Evolutionary conservation across 2,329 filamentous ascomycete genomes (phyloP).

Genomic region (Clonostachys byssicola): DNA sequence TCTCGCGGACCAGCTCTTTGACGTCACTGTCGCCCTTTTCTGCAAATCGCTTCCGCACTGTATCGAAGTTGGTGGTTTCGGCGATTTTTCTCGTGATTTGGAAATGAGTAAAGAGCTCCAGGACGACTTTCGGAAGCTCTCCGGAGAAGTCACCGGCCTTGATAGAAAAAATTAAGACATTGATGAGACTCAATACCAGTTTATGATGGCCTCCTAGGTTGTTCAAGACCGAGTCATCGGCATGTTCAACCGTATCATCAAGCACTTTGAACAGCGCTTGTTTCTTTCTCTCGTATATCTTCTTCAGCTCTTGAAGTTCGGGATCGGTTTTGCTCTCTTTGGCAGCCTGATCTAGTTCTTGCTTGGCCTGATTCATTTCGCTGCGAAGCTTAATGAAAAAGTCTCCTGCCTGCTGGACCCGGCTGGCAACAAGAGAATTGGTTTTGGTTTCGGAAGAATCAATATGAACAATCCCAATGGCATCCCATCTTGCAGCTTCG

Average conservation of each 20-base stretch:
- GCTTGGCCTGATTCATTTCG: slow-evolving; percentile 41
- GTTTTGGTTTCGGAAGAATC: slow-evolving; percentile 31
- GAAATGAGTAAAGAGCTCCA: slow-evolving; percentile 57
- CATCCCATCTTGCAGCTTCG: slow-evolving; percentile 49
- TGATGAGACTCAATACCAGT: slow-evolving; percentile 49
- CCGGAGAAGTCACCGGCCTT: slow-evolving; percentile 47
- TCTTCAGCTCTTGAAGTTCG: slow-evolving; percentile 29
- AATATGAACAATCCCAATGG: slow-evolving; percentile 43
- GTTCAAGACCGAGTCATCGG: slow-evolving; percentile 50
- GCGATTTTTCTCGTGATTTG: slow-evolving; percentile 58
- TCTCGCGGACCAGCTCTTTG: slow-evolving; percentile 55
- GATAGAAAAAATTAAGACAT: slow-evolving; percentile 49
- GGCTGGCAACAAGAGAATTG: slow-evolving; percentile 33
- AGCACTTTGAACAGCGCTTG: slow-evolving; percentile 45
- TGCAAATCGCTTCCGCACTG: slow-evolving; percentile 57
- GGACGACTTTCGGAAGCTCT: slow-evolving; percentile 48
- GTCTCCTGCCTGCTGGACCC: slow-evolving; percentile 47
- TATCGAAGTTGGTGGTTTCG: slow-evolving; percentile 62
- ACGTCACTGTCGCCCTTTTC: slow-evolving; percentile 63
- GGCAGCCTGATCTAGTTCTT: slow-evolving; percentile 34
- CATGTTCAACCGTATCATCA: slow-evolving; percentile 48
- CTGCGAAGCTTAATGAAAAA: slow-evolving; percentile 41
- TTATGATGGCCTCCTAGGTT: slow-evolving; percentile 55
- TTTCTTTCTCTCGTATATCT: slow-evolving; percentile 36
- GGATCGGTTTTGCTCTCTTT: slow-evolving; percentile 33